A percentile compares a stretch with the other conserved stretches of the same genome.
These are phyloP conservation scores for Gomphus sp. DNA, from an alignment of 1,284 basidiomycete genomes.

Conservation along the genomic window DNA sequence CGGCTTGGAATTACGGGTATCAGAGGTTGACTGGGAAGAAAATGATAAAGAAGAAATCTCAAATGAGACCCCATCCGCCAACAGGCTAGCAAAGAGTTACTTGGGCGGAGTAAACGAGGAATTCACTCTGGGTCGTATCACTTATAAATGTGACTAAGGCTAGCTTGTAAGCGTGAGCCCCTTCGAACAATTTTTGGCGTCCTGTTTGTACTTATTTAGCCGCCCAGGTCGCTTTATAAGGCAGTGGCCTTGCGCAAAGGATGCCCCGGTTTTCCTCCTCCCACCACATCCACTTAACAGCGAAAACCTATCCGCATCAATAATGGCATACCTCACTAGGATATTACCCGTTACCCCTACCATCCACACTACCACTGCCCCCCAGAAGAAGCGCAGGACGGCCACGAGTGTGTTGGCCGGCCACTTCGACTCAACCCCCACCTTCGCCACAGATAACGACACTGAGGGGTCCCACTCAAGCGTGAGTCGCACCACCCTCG, in stretches of 20 bases:
- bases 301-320: background rate
- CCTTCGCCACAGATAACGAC: background rate
- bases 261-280: too few species aligned
- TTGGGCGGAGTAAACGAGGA: constrained; percentile 77
- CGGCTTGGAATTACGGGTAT: constrained; percentile 65
- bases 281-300: background rate
- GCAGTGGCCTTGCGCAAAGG: too few species aligned
- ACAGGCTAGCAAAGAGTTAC: constrained; percentile 87
- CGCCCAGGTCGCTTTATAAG: too few species aligned
- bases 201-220: too few species aligned
- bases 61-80: constrained; percentile 91
- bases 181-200: too few species aligned
- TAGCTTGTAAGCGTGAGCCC: too few species aligned
- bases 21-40: constrained; percentile 41
- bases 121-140: constrained; percentile 46
- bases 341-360: background rate
- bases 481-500: background rate
- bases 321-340: background rate
- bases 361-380: background rate
- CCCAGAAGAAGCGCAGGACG: background rate
- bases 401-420: constrained; percentile 6
- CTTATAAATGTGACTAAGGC: too few species aligned
- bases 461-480: background rate
- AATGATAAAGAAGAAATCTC: constrained; percentile 68
- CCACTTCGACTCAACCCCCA: constrained; percentile 1